phyloP scores from a whole-genome alignment of 106 monocot genomes.

The Acorus calamus region DNA sequence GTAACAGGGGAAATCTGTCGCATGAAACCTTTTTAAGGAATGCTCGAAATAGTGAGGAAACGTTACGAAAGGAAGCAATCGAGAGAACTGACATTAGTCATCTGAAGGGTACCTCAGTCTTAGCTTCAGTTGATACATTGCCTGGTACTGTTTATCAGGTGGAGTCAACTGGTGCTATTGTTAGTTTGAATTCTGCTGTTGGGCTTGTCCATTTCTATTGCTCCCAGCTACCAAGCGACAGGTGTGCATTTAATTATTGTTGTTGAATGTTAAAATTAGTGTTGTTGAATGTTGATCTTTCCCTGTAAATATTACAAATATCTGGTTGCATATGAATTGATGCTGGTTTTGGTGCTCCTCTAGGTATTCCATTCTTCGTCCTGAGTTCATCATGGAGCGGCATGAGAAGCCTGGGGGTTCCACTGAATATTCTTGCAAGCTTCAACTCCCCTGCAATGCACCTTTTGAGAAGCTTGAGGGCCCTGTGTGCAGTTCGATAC shows the following conservation, averaged over 20 bases:
- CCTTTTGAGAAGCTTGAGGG: conserved; percentile 94
- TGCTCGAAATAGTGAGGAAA: conserved; percentile 97
- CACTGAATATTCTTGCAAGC: conserved; percentile 86
- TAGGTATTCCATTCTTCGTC: conserved; percentile 94
- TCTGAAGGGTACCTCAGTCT: conserved; percentile 58
- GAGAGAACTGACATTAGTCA: conserved; percentile 98
- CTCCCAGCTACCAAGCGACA: conserved; percentile 93
- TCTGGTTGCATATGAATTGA: no score
- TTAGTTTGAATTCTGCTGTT: conserved; percentile 97
- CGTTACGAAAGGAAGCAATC: conserved; percentile 93
- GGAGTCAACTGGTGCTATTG: conserved; percentile 91
- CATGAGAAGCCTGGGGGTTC: conserved; percentile 72
- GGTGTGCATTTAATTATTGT: conserved; percentile 20
- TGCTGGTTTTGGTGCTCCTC: no score
- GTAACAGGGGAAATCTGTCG: conserved; percentile 65
- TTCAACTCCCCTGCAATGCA: conserved; percentile 97
- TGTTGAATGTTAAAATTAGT: not conserved
- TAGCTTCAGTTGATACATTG: conserved; percentile 45
- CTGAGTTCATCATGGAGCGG: conserved; percentile 93
- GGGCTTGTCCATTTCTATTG: conserved; percentile 98
- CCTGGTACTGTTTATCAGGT: conserved; percentile 83
- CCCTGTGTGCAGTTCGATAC: conserved; percentile 85
- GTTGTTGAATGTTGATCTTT: not conserved
- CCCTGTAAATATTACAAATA: not conserved
- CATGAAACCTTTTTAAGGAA: conserved; percentile 94